Base-by-base conservation (phyloP, 768 basidiomycete species). In the Clitopilus hobsonii region DNA sequence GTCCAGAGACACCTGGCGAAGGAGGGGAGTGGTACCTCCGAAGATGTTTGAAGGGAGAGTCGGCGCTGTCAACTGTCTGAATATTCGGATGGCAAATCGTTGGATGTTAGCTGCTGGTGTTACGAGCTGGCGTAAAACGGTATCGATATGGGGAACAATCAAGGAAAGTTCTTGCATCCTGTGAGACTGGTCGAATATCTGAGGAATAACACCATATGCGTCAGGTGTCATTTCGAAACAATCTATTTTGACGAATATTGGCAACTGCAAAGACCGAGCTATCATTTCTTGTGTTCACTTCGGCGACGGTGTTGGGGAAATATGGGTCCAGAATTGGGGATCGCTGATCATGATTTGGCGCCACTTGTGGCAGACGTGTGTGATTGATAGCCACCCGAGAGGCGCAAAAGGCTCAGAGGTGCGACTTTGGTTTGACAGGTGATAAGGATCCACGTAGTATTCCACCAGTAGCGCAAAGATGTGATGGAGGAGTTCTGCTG, bases 341-440 rank as follows among this genome's bases (percentile, higher is more conserved):
- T 56, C 52, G 13, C 14, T 25, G 45, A 56, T 48, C 18, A 49
- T 28, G 14, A 49, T 38, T 38, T 53, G 27, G n/a, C 56, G 26
- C 56, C 56, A 56, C 18, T 22, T 28, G 20, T 32, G 56, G 32
- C 56, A 56, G 22, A 56, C 56, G 28, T 49, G 52, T 1, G 52
- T 53, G 26, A 56, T 7, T 14, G 22, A 22, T n/a, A 53, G 26
- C 38, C 56, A 53, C 24, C 13, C 23, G 24, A 56, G 27, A 16
- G 14, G 23, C 23, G 51, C 7, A 1, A 51, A 16, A 2, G 55
- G 32, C 6, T 4, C 23, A n/a, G 30, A 13, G 26, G 25, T n/a
- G 25, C 41, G 23, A 20, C 55, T 41, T 20, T 25, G 50, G 41
- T 45, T 30, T 24, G 56, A 56, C n/a, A 27, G 26, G n/a, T 51